Evolutionary conservation across 164 flowering plant species (phyloP), one percentile per base, ranked within the genome.

Genomic region (Cinnamomum micranthum): DNA sequence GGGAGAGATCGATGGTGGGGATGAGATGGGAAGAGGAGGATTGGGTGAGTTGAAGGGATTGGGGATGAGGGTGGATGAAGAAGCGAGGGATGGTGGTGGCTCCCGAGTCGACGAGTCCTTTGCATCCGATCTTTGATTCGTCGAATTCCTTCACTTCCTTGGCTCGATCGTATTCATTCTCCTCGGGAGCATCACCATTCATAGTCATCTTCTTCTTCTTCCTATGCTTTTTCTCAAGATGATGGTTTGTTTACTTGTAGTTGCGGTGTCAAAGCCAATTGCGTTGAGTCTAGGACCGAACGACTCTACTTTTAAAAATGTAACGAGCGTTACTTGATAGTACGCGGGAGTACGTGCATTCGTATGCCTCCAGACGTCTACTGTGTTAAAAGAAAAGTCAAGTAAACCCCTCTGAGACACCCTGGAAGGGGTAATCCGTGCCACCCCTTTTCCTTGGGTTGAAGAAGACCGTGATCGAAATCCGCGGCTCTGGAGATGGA

Each of bases 81-180:
- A 89, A 62, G 12, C 83, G 78, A 14, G 97, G 94, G 76, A 92
- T 85, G 81, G 86, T 19, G 51, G 82, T 77, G 76, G 87, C 62
- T 75, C 91, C 92, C 6, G 90, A 85, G 71, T 90, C 94, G 23
- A 81, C 78, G 11, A 91, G 86, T 70, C 96, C 96, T 70, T 88
- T 88, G 13, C 88, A 91, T 31, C 96, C 94, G 52, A 77, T 62
- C 73, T 88, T 90, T 25, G 91, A 78, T 0, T 87, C 90, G 72
- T 91, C 94, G 83, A 91, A 90, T 7, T 80, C 71, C 75, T 88
- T 87, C 25, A 88, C 78, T 19, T 81, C 87, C 47, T 68, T 69
- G 22, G 78, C 72, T 41, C 89, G 74, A 65, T 88, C 68, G 52
- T 33, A 60, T 3, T 55, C 60, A 0, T 5, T 14, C 4, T 41